Evolutionary conservation across 257 asterid genomes (phyloP), one percentile per base, ranked within the genome.

Genomic region (Ophiorrhiza pumila): DNA sequence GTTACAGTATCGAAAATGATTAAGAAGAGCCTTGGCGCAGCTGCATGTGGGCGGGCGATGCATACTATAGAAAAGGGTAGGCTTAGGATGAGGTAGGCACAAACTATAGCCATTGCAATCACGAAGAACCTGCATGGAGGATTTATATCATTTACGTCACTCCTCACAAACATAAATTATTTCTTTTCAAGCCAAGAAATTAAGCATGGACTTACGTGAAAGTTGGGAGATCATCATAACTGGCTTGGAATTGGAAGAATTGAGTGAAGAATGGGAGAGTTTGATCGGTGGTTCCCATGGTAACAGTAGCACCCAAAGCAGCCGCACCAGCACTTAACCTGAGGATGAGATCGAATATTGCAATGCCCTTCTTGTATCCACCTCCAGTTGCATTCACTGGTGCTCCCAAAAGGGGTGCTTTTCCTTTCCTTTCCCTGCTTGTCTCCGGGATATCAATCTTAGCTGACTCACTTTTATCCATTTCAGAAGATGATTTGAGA

Each of bases 221-320:
- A 81, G 96, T 76, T 0, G 96, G 89, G 56, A 93, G 85, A 75
- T 93, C 97, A 12, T 91, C 92, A 17, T 91, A 93, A 64, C 93
- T 87, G 61, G 96, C 97, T 79, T 76, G 83, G 76, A 93, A 93
- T 82, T 93, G 98, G 82, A 93, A 91, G 92, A 91, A 93, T 72
- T 91, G 98, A 25, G 96, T 91, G 88, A 88, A 89, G 75, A 93
- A 91, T 0, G 97, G 98, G n/a, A 91, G 96, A 3, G 96, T 89
- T 69, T 93, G 85, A 65, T 91, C 90, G n/a, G 96, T 61, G 49
- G 96, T 91, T 56, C 84, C 96, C 98, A 93, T 93, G 76, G 82
- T 41, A 25, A 89, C 76, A 31, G 96, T 77, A 45, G 98, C 92
- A 25, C 80, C 94, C 49, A 91, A 72, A 53, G 94, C 91, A 0